Conservation (phyloP, 768 basidiomycete species). For the Rhizopogon salebrosus region DNA sequence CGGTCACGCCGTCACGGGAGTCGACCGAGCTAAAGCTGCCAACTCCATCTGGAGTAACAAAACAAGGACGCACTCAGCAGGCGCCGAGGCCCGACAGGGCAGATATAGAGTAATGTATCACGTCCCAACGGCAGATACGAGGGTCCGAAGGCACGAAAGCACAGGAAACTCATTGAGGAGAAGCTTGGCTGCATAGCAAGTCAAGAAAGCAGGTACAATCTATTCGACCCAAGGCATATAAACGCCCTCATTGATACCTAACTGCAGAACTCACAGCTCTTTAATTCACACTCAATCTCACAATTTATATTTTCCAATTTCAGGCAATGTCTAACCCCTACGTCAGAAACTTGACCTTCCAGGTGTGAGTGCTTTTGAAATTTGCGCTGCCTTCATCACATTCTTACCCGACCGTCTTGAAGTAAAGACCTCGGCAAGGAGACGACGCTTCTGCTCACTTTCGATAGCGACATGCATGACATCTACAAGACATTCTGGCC, state of each 20-base stretch:
- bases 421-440: neutral
- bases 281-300: neutral
- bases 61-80: too few relatives aligned
- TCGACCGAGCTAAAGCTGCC: too few relatives aligned
- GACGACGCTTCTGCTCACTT: neutral
- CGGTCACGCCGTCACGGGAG: too few relatives aligned
- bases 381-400: neutral
- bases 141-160: neutral
- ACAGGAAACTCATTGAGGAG: too few relatives aligned
- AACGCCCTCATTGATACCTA: neutral
- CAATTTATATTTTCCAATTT: neutral
- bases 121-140: neutral
- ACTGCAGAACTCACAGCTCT: neutral
- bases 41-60: too few relatives aligned
- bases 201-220: neutral
- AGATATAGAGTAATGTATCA: too few relatives aligned
- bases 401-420: neutral
- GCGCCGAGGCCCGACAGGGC: too few relatives aligned
- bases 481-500: neutral
- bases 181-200: neutral
- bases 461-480: neutral
- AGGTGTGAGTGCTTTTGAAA: neutral
- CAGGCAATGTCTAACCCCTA: neutral
- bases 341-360: neutral
- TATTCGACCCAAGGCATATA: neutral